Percentiles rank a stretch among this genome's conserved stretches.
Conservation (phyloP, 1,284 basidiomycete genomes). For the Golubevia sp. region DNA sequence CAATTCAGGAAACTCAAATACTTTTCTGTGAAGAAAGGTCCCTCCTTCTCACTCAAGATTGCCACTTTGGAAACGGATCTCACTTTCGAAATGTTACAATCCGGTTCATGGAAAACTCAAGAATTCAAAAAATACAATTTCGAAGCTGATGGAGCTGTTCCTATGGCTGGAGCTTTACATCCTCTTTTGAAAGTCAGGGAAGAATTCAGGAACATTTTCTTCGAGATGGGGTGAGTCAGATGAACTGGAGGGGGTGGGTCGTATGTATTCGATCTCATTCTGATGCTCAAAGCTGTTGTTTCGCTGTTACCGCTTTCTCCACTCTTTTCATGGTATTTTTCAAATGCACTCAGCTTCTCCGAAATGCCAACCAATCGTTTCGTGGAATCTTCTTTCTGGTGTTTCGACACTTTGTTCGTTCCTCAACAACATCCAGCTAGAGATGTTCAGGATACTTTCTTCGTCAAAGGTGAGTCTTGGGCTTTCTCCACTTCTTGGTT, state of each 20-base stretch:
- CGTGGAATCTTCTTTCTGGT: constrained; percentile 99
- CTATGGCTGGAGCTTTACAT: constrained; percentile 88
- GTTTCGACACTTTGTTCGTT: constrained; percentile 97
- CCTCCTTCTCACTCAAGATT: constrained; percentile 87
- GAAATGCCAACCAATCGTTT: constrained; percentile 99
- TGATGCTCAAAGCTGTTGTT: not conserved
- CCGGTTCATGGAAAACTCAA: constrained; percentile 61
- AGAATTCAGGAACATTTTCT: constrained; percentile 96
- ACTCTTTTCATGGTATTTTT: constrained; percentile 3
- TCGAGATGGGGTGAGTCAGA: constrained; percentile 89
- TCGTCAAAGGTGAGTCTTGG: constrained; percentile 75
- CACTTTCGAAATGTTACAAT: constrained; percentile 90
- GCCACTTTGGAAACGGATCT: constrained; percentile 97
- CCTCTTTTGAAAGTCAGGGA: constrained; percentile 96
- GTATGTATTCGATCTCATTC: not conserved
- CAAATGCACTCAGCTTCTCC: constrained; percentile 73
- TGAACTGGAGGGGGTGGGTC: not conserved
- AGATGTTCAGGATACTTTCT: constrained; percentile 98
- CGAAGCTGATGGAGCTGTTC: constrained; percentile 88
- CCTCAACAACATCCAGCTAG: constrained; percentile 98
- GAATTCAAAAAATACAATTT: constrained; percentile 98
- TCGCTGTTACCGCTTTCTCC: not conserved
- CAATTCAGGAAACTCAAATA: constrained; percentile 83
- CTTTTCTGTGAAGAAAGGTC: constrained; percentile 86
- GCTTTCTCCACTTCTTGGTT: not conserved